Conservation (phyloP, 2,329 filamentous ascomycete genomes). For the Cordyceps fumosorosea region DNA sequence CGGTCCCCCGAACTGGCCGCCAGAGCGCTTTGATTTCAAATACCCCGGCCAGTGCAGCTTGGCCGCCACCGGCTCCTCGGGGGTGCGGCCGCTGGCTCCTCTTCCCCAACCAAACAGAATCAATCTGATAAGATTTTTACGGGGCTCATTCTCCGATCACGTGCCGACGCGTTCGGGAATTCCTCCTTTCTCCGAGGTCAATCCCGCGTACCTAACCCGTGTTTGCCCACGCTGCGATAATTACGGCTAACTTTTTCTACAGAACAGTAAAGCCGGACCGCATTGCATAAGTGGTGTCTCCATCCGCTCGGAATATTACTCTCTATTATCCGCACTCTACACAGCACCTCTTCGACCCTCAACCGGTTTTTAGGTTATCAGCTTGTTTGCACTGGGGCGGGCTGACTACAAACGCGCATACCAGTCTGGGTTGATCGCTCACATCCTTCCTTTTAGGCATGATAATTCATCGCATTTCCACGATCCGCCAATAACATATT, state of each 20-base stretch:
- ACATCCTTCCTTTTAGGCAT: too few species aligned
- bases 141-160: slow-evolving; percentile 9
- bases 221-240: background rate
- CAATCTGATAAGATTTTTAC: slow-evolving; percentile 15
- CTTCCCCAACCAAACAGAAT: slow-evolving; percentile 13
- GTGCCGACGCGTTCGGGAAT: slow-evolving; percentile 12
- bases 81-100: background rate
- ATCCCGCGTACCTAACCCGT: background rate
- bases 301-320: too few species aligned
- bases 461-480: too few species aligned
- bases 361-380: too few species aligned
- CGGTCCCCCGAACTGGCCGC: slow-evolving; percentile 5
- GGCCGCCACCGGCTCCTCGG: background rate
- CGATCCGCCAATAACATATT: too few species aligned
- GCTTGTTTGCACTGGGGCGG: too few species aligned
- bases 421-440: too few species aligned
- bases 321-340: too few species aligned
- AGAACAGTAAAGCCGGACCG: too few species aligned
- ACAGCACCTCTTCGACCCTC: too few species aligned
- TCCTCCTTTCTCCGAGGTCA: slow-evolving; percentile 1
- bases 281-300: too few species aligned
- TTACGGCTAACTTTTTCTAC: background rate
- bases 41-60: background rate
- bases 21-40: slow-evolving; percentile 10
- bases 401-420: too few species aligned